A percentile compares a stretch with the other conserved stretches of the same genome.
These are phyloP conservation scores for Peziza echinospora DNA, from an alignment of 495 filamentous ascomycete genomes.

Conservation along the genomic window DNA sequence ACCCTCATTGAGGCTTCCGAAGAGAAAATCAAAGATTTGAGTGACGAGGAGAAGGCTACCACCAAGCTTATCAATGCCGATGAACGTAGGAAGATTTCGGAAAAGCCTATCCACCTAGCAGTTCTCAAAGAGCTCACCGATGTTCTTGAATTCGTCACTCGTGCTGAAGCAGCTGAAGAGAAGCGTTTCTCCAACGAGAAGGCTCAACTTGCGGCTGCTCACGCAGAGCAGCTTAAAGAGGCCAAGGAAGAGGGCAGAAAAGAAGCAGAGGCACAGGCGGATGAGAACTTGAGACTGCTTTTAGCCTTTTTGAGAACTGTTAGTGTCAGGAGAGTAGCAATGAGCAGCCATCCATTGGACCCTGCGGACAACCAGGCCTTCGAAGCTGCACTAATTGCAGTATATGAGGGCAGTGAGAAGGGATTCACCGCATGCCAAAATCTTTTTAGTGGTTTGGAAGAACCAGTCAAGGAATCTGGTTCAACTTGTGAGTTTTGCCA, in stretches of 20 bases:
- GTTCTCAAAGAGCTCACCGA: constrained; percentile 58
- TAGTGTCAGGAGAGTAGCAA: constrained; percentile 42
- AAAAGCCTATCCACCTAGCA: constrained; percentile 70
- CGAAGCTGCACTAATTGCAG: constrained; percentile 67
- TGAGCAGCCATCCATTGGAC: constrained; percentile 35
- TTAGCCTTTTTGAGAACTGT: constrained; percentile 65
- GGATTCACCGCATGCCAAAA: constrained; percentile 69
- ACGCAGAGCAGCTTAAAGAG: constrained; percentile 43
- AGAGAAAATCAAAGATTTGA: constrained; percentile 18
- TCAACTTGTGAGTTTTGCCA: constrained; percentile 11
- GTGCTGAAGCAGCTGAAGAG: constrained; percentile 60
- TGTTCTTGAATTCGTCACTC: constrained; percentile 62
- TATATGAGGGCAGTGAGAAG: constrained; percentile 67
- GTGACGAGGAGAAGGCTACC: constrained; percentile 13
- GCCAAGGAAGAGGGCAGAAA: constrained; percentile 36
- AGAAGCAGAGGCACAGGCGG: constrained; percentile 33
- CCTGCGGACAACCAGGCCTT: constrained; percentile 65
- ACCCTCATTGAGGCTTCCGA: constrained; percentile 13
- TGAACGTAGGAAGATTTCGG: constrained; percentile 68
- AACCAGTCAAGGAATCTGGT: constrained; percentile 22
- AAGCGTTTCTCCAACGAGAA: constrained; percentile 44
- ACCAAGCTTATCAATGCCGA: constrained; percentile 51
- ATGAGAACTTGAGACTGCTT: constrained; percentile 35
- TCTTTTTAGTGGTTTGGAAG: constrained; percentile 59
- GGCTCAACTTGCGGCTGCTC: constrained; percentile 46